phyloP scores from a whole-genome alignment of 2,329 filamentous ascomycete genomes.

The Penicillium paneum region DNA sequence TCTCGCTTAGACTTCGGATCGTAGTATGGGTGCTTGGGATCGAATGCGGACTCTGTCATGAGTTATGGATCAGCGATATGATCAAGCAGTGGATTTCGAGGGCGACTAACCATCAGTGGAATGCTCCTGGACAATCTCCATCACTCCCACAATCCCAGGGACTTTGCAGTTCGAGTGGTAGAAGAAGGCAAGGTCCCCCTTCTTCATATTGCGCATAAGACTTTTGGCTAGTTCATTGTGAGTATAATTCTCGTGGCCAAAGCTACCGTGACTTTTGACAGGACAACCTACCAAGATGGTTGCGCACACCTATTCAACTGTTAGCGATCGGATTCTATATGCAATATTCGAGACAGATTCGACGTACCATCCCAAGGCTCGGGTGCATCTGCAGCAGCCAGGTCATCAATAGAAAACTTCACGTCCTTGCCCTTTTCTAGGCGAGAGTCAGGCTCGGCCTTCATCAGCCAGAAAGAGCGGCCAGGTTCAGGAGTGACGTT shows the following conservation, averaged over 20 bases:
- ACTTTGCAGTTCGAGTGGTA: constrained; percentile 93
- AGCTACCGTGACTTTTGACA: not conserved
- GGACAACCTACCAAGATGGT: constrained; percentile 37
- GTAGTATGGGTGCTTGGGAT: constrained; percentile 74
- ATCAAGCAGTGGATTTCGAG: constrained; percentile 18
- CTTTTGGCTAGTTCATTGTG: constrained; percentile 63
- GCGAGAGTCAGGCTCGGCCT: constrained; percentile 83
- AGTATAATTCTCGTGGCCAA: constrained; percentile 7
- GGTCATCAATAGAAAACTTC: constrained; percentile 89
- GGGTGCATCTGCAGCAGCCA: constrained; percentile 67
- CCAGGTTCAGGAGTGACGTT: constrained; percentile 15
- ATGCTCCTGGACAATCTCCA: constrained; percentile 85
- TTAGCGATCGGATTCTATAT: constrained; percentile 17
- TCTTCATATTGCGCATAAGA: constrained; percentile 86
- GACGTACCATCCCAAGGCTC: constrained; percentile 86
- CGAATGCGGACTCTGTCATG: constrained; percentile 62
- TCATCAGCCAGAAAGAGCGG: constrained; percentile 72
- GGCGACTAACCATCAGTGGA: constrained; percentile 68
- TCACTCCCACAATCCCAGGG: constrained; percentile 79
- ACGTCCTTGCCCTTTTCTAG: constrained; percentile 85
- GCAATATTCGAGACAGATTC: not conserved
- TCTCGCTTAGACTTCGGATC: constrained; percentile 69
- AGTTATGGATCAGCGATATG: constrained; percentile 8
- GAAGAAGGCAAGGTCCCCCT: constrained; percentile 90
- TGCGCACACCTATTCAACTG: constrained; percentile 43